Evolutionary conservation across 768 basidiomycete genomes (phyloP), one percentile per base, ranked within the genome.

Genomic region (Wakefieldia striispora): DNA sequence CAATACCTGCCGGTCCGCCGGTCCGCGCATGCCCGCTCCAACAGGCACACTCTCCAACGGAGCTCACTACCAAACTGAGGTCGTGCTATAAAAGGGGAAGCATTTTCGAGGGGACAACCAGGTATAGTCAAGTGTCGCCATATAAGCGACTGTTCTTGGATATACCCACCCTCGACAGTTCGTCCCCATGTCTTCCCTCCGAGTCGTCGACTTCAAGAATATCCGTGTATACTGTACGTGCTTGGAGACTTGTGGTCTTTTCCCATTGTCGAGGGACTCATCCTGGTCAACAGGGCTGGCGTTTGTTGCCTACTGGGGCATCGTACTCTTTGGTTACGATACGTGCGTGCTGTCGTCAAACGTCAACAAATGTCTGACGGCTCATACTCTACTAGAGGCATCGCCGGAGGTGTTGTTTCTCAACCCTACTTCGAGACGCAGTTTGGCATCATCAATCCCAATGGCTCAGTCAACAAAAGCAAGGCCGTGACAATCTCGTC

Each of bases 271-370:
- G 6, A 20, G 37, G 0, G 10, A 12, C 34, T 41, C 11, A 19
- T 33, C 10, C 48, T 17, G 35, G 2, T 10, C 6, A 33, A 8
- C 54, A 88, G 86, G 83, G 78, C 67, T 88, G 57, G 86, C 86
- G 1, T 84, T 88, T 61, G 70, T 85, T 51, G 82, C 75, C 0
- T 89, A 88, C 66, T 86, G 83, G 83, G 88, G 88, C 1, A 88
- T 88, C 51, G 70, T 90, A n/a, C 72, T 90, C 16, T 91, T 91
- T 61, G 89, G 89, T 58, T 91, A 89, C 58, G 87, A 88, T 63
- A 82, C 83, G 80, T 84, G 60, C 49, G 79, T 74, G 19, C 34
- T 37, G 6, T 2, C 34, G 6, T 27, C 17, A 9, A 11, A 4
- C 3, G 14, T n/a, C 27, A 14, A 13, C 8, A 11, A 4, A 7